Conservation (phyloP, 345 rosid species). For the Rhodomyrtus tomentosa region DNA sequence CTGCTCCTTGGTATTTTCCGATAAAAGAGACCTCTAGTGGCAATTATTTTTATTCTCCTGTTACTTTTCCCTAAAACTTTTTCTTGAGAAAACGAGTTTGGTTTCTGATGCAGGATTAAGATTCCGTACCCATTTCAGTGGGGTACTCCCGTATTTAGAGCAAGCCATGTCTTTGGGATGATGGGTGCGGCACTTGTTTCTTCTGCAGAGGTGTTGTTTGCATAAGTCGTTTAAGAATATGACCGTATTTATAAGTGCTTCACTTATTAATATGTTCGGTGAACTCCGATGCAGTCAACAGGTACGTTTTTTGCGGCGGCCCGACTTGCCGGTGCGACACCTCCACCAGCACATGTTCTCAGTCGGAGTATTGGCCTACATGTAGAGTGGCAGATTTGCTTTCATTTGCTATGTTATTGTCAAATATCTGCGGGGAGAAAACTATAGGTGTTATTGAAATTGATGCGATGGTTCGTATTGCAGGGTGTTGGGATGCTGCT, state of each 20-base stretch:
- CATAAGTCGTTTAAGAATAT: not conserved
- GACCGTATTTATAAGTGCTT: not conserved
- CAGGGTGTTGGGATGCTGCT: conserved; percentile 81
- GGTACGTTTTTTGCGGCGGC: conserved; percentile 78
- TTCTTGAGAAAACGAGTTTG: not conserved
- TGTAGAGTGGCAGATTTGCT: conserved; percentile 17
- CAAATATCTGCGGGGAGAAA: not conserved
- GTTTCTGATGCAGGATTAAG: conserved; percentile 48
- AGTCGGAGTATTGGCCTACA: conserved; percentile 88
- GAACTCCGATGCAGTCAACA: conserved; percentile 50
- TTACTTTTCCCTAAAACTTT: not conserved
- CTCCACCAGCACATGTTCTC: conserved; percentile 88
- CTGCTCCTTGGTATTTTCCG: conserved; percentile 67
- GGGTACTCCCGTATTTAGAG: conserved; percentile 94
- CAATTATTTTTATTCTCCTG: not conserved
- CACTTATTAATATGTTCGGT: not conserved
- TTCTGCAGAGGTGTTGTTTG: conserved; percentile 63
- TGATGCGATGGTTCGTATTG: not conserved
- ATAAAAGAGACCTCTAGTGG: not conserved
- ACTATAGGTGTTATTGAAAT: not conserved
- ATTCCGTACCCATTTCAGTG: conserved; percentile 94
- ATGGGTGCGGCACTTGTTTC: conserved; percentile 88
- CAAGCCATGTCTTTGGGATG: conserved; percentile 95
- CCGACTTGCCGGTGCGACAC: conserved; percentile 86
- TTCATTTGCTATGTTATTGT: not conserved